These are phyloP conservation scores for Penicillium silybi DNA, from an alignment of 495 filamentous ascomycete genomes.

Conservation along the genomic window DNA sequence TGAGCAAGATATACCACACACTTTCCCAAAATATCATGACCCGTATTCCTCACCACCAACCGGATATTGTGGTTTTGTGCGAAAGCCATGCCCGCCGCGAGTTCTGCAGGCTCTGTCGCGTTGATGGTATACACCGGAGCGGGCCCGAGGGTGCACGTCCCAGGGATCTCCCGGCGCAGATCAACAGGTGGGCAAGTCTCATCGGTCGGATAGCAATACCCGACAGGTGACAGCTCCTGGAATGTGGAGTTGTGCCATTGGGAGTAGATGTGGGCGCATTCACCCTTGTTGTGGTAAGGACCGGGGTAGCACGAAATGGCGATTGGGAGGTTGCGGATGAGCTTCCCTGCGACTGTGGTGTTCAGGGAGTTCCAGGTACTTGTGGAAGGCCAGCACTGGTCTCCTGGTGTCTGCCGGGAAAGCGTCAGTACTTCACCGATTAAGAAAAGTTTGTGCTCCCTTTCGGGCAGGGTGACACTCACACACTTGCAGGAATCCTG, in stretches of 20 bases:
- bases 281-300: slow-evolving; percentile 17
- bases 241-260: slow-evolving; percentile 28
- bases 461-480: neutral
- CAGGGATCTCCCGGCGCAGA: slow-evolving; percentile 31
- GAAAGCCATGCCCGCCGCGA: slow-evolving; percentile 38
- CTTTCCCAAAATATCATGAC: slow-evolving; percentile 42
- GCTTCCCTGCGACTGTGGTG: slow-evolving; percentile 41
- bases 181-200: slow-evolving; percentile 29
- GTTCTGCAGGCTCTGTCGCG: slow-evolving; percentile 22
- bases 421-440: neutral
- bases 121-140: slow-evolving; percentile 29
- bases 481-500: slow-evolving; percentile 15
- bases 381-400: slow-evolving; percentile 38
- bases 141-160: slow-evolving; percentile 12
- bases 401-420: slow-evolving; percentile 24
- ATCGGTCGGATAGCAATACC: slow-evolving; percentile 28
- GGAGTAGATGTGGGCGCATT: slow-evolving; percentile 22
- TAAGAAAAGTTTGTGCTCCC: neutral
- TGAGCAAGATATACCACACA: slow-evolving; percentile 34
- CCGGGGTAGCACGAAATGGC: slow-evolving; percentile 54
- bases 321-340: slow-evolving; percentile 49
- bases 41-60: slow-evolving; percentile 58
- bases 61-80: slow-evolving; percentile 52
- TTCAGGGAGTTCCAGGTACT: slow-evolving; percentile 42
- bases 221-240: slow-evolving; percentile 24